Evolutionary conservation across 495 filamentous ascomycete genomes (phyloP).

Genomic region (Penicillium paxilli): DNA sequence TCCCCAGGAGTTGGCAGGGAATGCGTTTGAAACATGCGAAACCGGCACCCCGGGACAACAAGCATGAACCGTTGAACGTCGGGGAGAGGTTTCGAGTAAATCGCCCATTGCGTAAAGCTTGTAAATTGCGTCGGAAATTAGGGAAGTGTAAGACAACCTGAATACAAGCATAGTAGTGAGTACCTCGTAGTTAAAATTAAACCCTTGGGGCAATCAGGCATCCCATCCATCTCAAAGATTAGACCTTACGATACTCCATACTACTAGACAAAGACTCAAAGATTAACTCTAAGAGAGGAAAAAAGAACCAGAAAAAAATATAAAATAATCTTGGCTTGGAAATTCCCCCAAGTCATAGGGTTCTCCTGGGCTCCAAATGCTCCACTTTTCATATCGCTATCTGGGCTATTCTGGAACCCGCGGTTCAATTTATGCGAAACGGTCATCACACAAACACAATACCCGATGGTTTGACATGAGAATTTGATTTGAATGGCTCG

Average conservation of each 20-base stretch:
- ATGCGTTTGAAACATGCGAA: background rate
- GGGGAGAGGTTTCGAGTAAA: background rate
- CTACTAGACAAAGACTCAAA: too few relatives aligned
- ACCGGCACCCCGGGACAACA: background rate
- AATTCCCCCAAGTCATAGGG: too few relatives aligned
- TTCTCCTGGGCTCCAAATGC: background rate
- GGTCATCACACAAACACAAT: background rate
- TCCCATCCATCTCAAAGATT: too few relatives aligned
- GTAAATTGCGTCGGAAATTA: background rate
- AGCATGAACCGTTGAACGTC: background rate
- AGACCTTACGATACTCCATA: background rate
- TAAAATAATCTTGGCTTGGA: background rate
- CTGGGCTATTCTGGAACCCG: background rate
- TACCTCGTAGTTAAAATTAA: too few relatives aligned
- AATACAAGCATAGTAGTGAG: too few relatives aligned
- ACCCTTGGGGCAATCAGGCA: too few relatives aligned
- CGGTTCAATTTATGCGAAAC: slow-evolving; percentile 25
- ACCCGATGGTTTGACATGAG: background rate
- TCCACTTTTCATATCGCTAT: slow-evolving; percentile 18
- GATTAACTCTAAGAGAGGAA: background rate
- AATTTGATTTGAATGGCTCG: slow-evolving; percentile 10
- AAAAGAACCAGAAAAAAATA: background rate
- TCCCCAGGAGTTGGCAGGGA: background rate
- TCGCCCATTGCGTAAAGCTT: background rate
- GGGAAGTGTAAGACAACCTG: too few relatives aligned